These are phyloP conservation scores for Boechera retrofracta DNA, from an alignment of 345 rosid genomes.

Conservation along the genomic window DNA sequence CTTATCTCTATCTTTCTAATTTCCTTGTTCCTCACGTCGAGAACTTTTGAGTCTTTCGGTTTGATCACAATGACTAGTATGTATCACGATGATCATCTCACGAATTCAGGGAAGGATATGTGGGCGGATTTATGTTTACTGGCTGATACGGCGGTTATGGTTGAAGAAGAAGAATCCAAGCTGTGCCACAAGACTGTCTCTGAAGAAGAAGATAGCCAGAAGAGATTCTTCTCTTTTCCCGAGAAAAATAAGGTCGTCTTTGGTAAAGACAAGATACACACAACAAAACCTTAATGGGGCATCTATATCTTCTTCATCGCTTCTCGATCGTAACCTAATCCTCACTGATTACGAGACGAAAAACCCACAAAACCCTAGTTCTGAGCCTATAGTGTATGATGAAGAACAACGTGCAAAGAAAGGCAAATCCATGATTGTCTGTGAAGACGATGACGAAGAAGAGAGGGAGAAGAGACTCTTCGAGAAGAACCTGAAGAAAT, in stretches of 20 bases:
- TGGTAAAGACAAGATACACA: neutral
- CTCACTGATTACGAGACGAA: neutral
- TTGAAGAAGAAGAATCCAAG: conserved; percentile 1
- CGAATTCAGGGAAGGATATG: neutral
- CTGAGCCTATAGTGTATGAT: neutral
- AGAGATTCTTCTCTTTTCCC: neutral
- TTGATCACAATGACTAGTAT: neutral
- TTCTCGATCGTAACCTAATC: too few species aligned
- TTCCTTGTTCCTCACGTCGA: neutral
- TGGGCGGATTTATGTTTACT: neutral
- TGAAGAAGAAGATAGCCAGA: neutral
- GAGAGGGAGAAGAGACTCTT: neutral
- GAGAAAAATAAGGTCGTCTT: neutral
- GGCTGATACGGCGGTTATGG: neutral
- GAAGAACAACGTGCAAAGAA: neutral
- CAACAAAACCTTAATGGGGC: neutral
- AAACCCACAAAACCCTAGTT: neutral
- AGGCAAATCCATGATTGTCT: neutral
- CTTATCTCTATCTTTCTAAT: neutral
- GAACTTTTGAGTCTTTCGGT: neutral
- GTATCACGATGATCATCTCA: neutral
- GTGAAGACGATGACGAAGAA: neutral
- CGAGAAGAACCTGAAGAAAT: neutral
- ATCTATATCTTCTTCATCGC: neutral
- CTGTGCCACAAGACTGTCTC: neutral